phyloP scores from a whole-genome alignment of 805 yeast species.

The Spencermartinsiella europaea region DNA sequence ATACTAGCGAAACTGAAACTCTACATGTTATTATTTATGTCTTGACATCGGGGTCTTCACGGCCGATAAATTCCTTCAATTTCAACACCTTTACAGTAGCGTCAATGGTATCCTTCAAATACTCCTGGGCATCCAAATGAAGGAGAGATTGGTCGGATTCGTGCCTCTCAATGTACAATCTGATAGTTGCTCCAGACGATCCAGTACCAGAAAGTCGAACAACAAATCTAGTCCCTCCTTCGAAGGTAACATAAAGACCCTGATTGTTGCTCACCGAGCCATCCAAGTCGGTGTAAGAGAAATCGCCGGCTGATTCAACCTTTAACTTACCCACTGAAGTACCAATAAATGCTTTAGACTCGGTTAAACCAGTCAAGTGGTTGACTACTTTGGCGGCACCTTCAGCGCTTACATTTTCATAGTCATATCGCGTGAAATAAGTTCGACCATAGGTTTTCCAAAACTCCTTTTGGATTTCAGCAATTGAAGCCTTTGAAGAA shows the following conservation, averaged over 20 bases:
- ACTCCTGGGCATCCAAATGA: conserved; percentile 56
- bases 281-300: conserved; percentile 88
- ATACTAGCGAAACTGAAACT: too few species aligned
- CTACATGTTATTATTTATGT: too few species aligned
- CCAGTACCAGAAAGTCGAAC: conserved; percentile 96
- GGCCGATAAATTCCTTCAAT: conserved; percentile 69
- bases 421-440: conserved; percentile 95
- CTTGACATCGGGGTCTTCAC: conserved; percentile 82
- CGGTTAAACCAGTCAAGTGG: conserved; percentile 40
- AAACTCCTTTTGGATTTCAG: conserved; percentile 73
- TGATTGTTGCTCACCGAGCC: conserved; percentile 85
- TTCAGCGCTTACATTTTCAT: conserved; percentile 71
- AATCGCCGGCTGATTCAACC: conserved; percentile 78
- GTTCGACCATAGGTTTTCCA: conserved; percentile 94
- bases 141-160: conserved; percentile 52
- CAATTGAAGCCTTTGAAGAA: conserved; percentile 58
- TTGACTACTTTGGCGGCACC: conserved; percentile 69
- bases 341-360: conserved; percentile 45
- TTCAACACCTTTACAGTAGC: conserved; percentile 63
- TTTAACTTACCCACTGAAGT: conserved; percentile 45
- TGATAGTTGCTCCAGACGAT: conserved; percentile 93
- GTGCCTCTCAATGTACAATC: conserved; percentile 85
- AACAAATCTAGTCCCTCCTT: conserved; percentile 77
- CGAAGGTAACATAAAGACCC: conserved; percentile 80
- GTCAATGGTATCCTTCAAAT: conserved; percentile 55